A percentile compares a stretch with the other conserved stretches of the same genome.
Evolutionary conservation across 1,139 yeast genomes (phyloP).

Genomic region (Meyerozyma athensensis): DNA sequence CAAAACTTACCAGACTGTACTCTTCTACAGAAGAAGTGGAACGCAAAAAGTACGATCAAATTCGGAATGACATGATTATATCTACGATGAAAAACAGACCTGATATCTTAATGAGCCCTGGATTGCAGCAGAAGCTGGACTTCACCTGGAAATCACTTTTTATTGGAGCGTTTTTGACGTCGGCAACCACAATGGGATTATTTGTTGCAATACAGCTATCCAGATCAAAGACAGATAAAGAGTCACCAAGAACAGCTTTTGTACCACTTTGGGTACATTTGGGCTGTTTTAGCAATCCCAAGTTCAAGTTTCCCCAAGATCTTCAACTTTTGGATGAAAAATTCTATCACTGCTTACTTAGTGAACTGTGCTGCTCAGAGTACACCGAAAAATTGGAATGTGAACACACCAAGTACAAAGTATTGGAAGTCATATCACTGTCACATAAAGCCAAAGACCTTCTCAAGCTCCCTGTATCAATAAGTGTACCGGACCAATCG

Average conservation of each 20-base stretch:
- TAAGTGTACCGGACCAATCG: conserved; percentile 12
- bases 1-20: neutral
- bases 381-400: conserved; percentile 12
- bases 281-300: conserved; percentile 20
- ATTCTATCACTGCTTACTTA: conserved; percentile 13
- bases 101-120: conserved; percentile 9
- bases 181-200: conserved; percentile 21
- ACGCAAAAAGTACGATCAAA: neutral
- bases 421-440: conserved; percentile 24
- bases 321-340: conserved; percentile 25
- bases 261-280: conserved; percentile 32
- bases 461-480: conserved; percentile 28
- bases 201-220: conserved; percentile 21
- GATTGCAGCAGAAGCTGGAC: conserved; percentile 7
- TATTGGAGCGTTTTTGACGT: conserved; percentile 19
- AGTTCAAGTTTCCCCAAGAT: conserved; percentile 21
- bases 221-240: conserved; percentile 13
- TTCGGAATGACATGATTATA: neutral
- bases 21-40: conserved; percentile 1
- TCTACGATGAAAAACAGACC: neutral
- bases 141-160: conserved; percentile 21
- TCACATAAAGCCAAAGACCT: conserved; percentile 19
- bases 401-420: conserved; percentile 24
- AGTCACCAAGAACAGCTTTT: conserved; percentile 14
- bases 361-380: conserved; percentile 12